A percentile compares a stretch with the other conserved stretches of the same genome.
These are phyloP conservation scores for Fraxinus pennsylvanica DNA, from an alignment of 257 asterid species.

Conservation along the genomic window DNA sequence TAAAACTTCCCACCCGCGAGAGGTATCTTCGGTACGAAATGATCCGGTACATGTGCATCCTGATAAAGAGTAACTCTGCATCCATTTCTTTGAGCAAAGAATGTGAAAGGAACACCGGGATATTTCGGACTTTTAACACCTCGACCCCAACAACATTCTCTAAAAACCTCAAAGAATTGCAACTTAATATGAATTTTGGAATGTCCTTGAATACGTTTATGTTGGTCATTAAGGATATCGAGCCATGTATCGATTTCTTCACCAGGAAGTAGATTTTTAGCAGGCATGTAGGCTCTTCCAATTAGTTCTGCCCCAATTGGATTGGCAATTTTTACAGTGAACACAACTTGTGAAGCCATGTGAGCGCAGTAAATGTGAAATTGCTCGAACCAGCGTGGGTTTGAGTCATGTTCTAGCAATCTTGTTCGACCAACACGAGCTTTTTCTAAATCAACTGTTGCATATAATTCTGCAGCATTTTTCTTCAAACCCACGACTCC, in stretches of 20 bases:
- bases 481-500: constrained; percentile 42
- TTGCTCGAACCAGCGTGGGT: constrained; percentile 50
- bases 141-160: constrained; percentile 41
- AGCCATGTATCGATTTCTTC: constrained; percentile 50
- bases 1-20: constrained; percentile 57
- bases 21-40: constrained; percentile 58
- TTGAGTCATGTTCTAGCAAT: constrained; percentile 28
- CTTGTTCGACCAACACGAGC: constrained; percentile 65
- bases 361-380: constrained; percentile 61
- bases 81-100: constrained; percentile 52
- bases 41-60: constrained; percentile 64
- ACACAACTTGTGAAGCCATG: constrained; percentile 39
- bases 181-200: constrained; percentile 50
- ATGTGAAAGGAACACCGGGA: constrained; percentile 67
- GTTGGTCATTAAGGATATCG: constrained; percentile 25
- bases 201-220: constrained; percentile 34
- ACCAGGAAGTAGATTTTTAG: constrained; percentile 22
- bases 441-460: constrained; percentile 58
- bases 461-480: constrained; percentile 49
- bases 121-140: constrained; percentile 46
- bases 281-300: constrained; percentile 45
- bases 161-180: constrained; percentile 45
- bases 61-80: constrained; percentile 65
- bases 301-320: constrained; percentile 48
- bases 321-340: constrained; percentile 43